These are phyloP conservation scores for Tulasnella sp. DNA, from an alignment of 768 basidiomycete species.

Conservation along the genomic window DNA sequence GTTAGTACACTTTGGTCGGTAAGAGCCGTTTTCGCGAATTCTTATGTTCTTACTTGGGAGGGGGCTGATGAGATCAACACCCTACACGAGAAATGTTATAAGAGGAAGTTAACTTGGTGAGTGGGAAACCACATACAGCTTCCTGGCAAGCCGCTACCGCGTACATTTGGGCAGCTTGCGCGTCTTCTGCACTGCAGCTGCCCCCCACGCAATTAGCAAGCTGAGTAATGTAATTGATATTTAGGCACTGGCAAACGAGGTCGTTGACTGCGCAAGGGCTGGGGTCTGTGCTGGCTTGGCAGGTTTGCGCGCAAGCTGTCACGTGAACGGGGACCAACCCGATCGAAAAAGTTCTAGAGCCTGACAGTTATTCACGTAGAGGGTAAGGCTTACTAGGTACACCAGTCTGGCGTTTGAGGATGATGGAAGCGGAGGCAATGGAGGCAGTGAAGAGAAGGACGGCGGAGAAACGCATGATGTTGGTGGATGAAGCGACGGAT, in stretches of 20 bases:
- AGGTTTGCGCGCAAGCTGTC: neutral
- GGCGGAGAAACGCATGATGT: neutral
- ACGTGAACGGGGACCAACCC: too few species aligned
- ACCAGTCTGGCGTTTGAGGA: neutral
- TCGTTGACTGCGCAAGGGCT: neutral
- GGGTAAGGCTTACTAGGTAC: neutral
- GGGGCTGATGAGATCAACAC: neutral
- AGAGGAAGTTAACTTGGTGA: too few species aligned
- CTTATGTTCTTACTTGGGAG: neutral
- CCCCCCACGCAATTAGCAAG: too few species aligned
- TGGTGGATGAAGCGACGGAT: neutral
- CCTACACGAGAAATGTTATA: neutral
- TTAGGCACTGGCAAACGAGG: too few species aligned
- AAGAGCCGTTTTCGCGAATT: too few species aligned
- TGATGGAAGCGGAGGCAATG: neutral
- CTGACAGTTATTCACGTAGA: neutral
- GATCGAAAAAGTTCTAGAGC: neutral
- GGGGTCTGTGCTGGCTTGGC: neutral
- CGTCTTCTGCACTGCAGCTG: neutral
- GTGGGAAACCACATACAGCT: too few species aligned
- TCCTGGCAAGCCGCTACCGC: too few species aligned
- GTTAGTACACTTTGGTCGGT: neutral
- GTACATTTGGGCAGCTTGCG: neutral
- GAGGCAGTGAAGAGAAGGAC: neutral
- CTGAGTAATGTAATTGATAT: too few species aligned